Base-by-base conservation (phyloP, 2,329 filamentous ascomycete species). In the Diplodia intermedia region DNA sequence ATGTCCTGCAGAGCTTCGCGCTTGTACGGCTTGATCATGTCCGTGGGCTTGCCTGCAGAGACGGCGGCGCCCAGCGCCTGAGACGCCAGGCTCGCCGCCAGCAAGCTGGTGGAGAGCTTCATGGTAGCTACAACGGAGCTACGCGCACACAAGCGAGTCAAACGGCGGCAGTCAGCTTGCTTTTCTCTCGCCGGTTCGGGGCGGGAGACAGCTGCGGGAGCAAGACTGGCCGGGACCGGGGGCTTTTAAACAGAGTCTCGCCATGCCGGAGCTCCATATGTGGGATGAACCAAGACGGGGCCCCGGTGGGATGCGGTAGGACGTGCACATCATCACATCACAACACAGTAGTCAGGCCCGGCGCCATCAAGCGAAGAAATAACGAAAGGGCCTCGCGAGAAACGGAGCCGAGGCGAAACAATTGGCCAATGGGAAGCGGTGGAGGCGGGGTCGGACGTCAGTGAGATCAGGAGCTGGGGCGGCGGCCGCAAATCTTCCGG, bases 1-100 rank as follows among this genome's bases (percentile, higher is more conserved):
- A 87, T 83, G 75, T 87, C 81, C 73, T 88, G 86, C 56, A 88
- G 74, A 29, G 80, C 75, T 68, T 81, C 84, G 70, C 85, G 80
- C 71, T 84, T 84, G 71, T 82, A 81, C 4, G 79, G 78, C 70
- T 82, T 78, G 49, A 85, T 85, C 70, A 84, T 80, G 23, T 82
- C 75, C 71, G 84, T 82, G 12, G 83, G 78, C 66, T 82, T 82
- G 69, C 84, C 83, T 43, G 80, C 83, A 69, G 43, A 47, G 43
- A 87, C 78, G 14, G 83, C 79, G 69, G 84, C 77, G 66, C 83
- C 84, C 69, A 79, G 76, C 70, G 79, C 76, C 71, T 84, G 80
- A 56, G 80, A 76, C 23, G 81, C 82, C 71, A 86, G 75, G 69
- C 75, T 79, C 18, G 74, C 73, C 69, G 76, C 77, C 69, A 77